Percentiles rank a stretch among this genome's conserved stretches.
These are phyloP conservation scores for Asterionellopsis glacialis DNA, from an alignment of 108 stramenopile species.

Conservation along the genomic window DNA sequence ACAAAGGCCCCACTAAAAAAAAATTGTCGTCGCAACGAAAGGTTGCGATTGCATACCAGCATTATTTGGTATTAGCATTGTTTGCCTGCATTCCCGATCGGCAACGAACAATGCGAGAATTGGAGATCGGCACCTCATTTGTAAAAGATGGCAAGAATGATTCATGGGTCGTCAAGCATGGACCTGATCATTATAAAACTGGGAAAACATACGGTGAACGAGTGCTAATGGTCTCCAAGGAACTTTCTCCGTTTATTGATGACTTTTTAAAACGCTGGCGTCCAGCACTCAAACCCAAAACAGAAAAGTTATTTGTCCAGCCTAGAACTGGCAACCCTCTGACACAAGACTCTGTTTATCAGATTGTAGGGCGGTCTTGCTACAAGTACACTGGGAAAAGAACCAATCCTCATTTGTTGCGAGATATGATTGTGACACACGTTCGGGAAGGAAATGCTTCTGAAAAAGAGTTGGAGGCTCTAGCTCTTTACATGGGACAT, in stretches of 20 bases:
- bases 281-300: conserved; percentile 45
- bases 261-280: conserved; percentile 72
- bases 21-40: conserved; percentile 1
- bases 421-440: conserved; percentile 85
- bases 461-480: conserved; percentile 78
- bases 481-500: conserved; percentile 87
- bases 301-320: conserved; percentile 56
- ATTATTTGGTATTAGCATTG: conserved; percentile 71
- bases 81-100: conserved; percentile 81
- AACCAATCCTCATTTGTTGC: conserved; percentile 77
- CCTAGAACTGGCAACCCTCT: conserved; percentile 68
- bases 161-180: conserved; percentile 67
- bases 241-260: conserved; percentile 65
- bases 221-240: conserved; percentile 50
- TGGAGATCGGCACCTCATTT: conserved; percentile 69
- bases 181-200: conserved; percentile 80
- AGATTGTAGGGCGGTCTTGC: conserved; percentile 66
- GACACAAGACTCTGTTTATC: conserved; percentile 66
- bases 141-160: conserved; percentile 27
- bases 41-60: conserved; percentile 61
- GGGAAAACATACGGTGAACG: conserved; percentile 81
- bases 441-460: conserved; percentile 75
- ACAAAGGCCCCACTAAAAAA: background rate
- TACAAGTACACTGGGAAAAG: conserved; percentile 73
- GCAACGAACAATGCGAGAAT: conserved; percentile 78